Evolutionary conservation across 768 basidiomycete genomes (phyloP).

Genomic region (Suillus placidus): DNA sequence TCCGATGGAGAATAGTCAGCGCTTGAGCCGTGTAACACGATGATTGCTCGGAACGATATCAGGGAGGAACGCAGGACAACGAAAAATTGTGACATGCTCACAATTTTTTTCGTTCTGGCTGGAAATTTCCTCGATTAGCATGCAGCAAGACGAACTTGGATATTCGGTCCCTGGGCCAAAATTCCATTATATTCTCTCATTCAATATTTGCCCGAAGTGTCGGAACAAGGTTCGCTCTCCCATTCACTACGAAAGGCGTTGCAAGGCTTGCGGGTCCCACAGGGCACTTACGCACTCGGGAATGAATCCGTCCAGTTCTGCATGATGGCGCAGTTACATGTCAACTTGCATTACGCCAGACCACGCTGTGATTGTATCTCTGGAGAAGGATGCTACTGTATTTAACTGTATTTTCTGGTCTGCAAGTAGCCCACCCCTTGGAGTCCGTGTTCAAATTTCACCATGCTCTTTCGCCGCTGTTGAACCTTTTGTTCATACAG

Average conservation of each 20-base stretch:
- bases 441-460: not conserved
- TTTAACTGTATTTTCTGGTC: not conserved
- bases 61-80: too few species aligned
- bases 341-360: not conserved
- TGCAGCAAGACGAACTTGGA: not conserved
- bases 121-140: not conserved
- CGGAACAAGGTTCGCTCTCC: too few species aligned
- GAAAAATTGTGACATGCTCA: too few species aligned
- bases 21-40: too few species aligned
- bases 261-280: not conserved
- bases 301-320: not conserved
- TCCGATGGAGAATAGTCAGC: too few species aligned
- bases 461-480: not conserved
- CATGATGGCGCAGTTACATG: not conserved
- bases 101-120: too few species aligned
- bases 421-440: not conserved
- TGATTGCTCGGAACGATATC: too few species aligned
- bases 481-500: not conserved
- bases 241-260: too few species aligned
- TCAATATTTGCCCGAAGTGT: too few species aligned
- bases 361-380: not conserved
- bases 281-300: not conserved
- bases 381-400: not conserved
- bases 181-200: too few species aligned
- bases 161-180: not conserved